Evolutionary conservation across 176 grass and related monocot species (phyloP).

Genomic region (Zea mays): DNA sequence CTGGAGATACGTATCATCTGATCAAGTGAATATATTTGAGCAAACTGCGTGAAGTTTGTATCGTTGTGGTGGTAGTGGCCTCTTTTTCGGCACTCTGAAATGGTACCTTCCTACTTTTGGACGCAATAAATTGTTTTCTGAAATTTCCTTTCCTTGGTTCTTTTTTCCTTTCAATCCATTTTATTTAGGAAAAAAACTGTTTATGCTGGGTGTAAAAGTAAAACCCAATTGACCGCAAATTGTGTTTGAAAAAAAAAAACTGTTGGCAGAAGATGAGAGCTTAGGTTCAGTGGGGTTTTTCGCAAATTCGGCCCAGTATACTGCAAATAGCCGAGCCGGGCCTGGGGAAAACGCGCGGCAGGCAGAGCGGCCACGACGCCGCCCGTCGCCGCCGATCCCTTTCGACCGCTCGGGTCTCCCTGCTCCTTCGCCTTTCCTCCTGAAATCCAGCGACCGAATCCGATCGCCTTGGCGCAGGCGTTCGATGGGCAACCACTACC

Average conservation of each 20-base stretch:
- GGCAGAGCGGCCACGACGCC: slow-evolving; percentile 35
- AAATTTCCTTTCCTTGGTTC: not conserved
- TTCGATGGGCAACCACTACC: slow-evolving; percentile 58
- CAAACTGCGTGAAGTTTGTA: not conserved
- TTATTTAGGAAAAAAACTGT: not conserved
- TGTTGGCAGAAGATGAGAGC: not conserved
- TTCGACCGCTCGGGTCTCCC: not conserved
- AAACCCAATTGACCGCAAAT: not conserved
- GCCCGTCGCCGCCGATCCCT: slow-evolving; percentile 28
- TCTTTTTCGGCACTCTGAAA: not conserved
- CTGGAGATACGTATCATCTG: slow-evolving; percentile 5
- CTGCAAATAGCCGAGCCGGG: not conserved
- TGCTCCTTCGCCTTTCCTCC: not conserved
- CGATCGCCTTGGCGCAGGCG: not conserved
- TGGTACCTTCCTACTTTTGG: not conserved
- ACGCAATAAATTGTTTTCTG: not conserved
- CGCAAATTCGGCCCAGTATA: not conserved
- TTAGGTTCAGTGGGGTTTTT: not conserved
- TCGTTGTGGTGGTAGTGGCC: not conserved
- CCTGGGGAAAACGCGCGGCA: slow-evolving; percentile 25
- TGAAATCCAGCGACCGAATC: slow-evolving; percentile 16
- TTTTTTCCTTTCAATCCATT: not conserved
- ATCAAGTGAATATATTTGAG: slow-evolving; percentile 23
- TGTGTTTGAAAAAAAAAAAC: not conserved
- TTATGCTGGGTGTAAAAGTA: not conserved